Conservation (phyloP, 768 basidiomycete species). For the Rossbeevera mucosa region DNA sequence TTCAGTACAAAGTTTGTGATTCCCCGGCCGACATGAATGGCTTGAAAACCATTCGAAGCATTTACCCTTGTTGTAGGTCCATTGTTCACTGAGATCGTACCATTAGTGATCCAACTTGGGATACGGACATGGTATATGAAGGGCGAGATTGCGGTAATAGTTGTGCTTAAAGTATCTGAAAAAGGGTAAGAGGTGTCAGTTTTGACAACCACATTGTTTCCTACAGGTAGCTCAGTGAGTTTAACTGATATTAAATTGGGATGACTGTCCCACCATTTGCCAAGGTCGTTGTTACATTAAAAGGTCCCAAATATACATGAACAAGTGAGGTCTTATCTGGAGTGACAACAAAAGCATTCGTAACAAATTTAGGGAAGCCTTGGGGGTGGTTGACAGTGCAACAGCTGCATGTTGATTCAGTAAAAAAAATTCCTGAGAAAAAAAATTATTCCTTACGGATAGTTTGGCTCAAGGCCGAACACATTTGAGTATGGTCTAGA, state of each 20-base stretch:
- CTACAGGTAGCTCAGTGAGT: neutral
- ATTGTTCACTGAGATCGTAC: neutral
- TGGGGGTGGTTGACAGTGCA: constrained; percentile 54
- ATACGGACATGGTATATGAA: neutral
- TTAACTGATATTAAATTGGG: neutral
- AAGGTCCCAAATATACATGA: constrained; percentile 26
- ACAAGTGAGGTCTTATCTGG: constrained; percentile 38
- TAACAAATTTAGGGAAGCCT: constrained; percentile 52
- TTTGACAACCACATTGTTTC: neutral
- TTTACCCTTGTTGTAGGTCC: neutral
- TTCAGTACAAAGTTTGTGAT: neutral
- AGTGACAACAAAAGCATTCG: constrained; percentile 41
- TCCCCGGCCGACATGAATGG: neutral
- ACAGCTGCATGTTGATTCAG: constrained; percentile 27
- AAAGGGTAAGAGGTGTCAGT: constrained; percentile 1
- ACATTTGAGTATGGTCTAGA: constrained; percentile 2
- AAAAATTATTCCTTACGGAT: neutral
- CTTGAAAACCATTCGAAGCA: neutral
- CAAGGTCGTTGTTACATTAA: constrained; percentile 30
- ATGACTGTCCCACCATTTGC: constrained; percentile 11
- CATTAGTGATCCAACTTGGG: neutral
- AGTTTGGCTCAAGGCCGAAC: constrained; percentile 4
- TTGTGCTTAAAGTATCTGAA: neutral
- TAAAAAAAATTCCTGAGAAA: neutral
- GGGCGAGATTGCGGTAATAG: neutral